A percentile compares a stretch with the other conserved stretches of the same genome.
Evolutionary conservation across 306 rosid species (phyloP).

Genomic region (Vigna trinervia): DNA sequence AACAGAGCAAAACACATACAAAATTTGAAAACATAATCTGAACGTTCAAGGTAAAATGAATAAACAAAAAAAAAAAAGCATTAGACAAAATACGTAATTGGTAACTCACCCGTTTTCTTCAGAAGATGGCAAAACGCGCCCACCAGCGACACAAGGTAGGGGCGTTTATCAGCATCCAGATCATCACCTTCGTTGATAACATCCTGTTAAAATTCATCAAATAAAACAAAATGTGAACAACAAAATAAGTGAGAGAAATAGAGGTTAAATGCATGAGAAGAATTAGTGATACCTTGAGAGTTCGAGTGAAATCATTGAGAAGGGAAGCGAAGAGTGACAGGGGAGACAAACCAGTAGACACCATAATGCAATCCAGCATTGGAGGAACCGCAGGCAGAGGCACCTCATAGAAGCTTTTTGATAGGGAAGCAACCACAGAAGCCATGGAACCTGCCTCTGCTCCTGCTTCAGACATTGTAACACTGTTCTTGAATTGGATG

Average conservation of each 20-base stretch:
- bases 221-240: slow-evolving; percentile 20
- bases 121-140: slow-evolving; percentile 78
- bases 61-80: neutral
- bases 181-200: slow-evolving; percentile 48
- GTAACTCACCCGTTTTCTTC: slow-evolving; percentile 65
- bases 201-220: slow-evolving; percentile 54
- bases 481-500: neutral
- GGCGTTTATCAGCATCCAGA: slow-evolving; percentile 60
- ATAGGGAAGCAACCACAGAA: slow-evolving; percentile 59
- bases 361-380: slow-evolving; percentile 72
- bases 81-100: neutral
- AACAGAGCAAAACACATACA: slow-evolving; percentile 26
- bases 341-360: slow-evolving; percentile 71
- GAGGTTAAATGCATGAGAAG: neutral
- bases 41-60: slow-evolving; percentile 10
- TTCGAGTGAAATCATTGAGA: slow-evolving; percentile 56
- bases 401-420: slow-evolving; percentile 64
- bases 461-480: slow-evolving; percentile 49
- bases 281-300: slow-evolving; percentile 56
- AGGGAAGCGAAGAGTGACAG: slow-evolving; percentile 64
- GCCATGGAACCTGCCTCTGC: slow-evolving; percentile 50
- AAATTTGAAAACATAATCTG: neutral
- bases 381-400: slow-evolving; percentile 77
- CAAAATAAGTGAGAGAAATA: neutral
- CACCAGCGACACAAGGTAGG: slow-evolving; percentile 56